Percentiles rank a stretch among this genome's conserved stretches.
Conservation (phyloP, 139 green algal species). For the Chara braunii region DNA sequence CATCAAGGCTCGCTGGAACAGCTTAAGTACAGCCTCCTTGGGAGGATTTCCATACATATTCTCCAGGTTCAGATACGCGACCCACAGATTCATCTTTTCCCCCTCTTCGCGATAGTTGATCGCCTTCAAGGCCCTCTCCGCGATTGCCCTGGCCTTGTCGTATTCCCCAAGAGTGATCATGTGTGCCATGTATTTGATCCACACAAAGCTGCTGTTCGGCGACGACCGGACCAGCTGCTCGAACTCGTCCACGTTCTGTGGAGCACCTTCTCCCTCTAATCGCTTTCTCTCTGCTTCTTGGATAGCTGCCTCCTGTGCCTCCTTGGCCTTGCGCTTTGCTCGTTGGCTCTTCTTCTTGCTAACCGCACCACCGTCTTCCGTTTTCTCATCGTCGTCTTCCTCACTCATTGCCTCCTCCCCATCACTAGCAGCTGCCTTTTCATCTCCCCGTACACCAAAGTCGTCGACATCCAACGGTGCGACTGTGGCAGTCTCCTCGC, state of each 20-base stretch:
- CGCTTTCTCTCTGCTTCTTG: conserved; percentile 49
- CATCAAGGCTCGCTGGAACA: conserved; percentile 68
- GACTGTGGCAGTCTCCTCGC: too few relatives aligned
- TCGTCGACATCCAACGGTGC: too few relatives aligned
- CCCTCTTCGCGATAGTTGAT: conserved; percentile 73
- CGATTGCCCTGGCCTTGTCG: conserved; percentile 62
- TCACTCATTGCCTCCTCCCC: conserved; percentile 8
- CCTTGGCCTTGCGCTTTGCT: conserved; percentile 42
- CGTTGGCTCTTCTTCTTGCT: not conserved
- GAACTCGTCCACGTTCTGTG: conserved; percentile 62
- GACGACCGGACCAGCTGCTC: conserved; percentile 69
- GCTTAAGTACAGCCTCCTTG: conserved; percentile 60
- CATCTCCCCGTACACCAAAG: too few relatives aligned
- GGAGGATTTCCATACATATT: conserved; percentile 65
- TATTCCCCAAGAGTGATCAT: conserved; percentile 70
- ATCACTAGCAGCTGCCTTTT: too few relatives aligned
- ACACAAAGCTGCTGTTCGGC: conserved; percentile 73
- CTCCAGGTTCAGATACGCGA: conserved; percentile 90
- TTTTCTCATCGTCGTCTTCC: conserved; percentile 36
- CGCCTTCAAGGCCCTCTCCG: conserved; percentile 70
- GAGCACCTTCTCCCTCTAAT: conserved; percentile 47
- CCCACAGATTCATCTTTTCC: conserved; percentile 88
- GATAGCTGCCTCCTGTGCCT: conserved; percentile 48
- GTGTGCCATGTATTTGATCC: conserved; percentile 93
- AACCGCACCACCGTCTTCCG: not conserved